Conservation (phyloP, 345 rosid genomes). For the Citrus sp. region DNA sequence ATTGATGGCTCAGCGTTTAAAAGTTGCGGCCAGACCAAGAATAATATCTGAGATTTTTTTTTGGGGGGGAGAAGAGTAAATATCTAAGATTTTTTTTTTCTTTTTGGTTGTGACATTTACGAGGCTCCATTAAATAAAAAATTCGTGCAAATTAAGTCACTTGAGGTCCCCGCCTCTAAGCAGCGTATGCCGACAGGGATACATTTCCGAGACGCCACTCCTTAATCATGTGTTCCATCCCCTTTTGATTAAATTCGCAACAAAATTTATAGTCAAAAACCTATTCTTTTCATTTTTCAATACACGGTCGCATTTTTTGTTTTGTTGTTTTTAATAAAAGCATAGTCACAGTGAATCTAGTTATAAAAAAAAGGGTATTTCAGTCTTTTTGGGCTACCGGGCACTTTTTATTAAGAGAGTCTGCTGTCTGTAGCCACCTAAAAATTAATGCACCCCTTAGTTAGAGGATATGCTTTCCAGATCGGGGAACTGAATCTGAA, state of each 20-base stretch:
- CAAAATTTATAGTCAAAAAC: neutral
- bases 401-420: neutral
- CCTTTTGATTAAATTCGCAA: too few species aligned
- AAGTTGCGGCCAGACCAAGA: neutral
- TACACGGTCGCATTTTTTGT: too few species aligned
- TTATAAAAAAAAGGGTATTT: neutral
- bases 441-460: conserved; percentile 6
- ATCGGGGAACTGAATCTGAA: neutral
- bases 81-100: too few species aligned
- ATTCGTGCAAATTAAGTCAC: neutral
- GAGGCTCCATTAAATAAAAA: neutral
- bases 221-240: neutral
- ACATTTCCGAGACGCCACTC: neutral
- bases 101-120: neutral
- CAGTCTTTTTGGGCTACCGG: neutral
- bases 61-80: neutral
- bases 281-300: neutral
- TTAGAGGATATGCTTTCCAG: neutral
- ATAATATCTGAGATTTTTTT: neutral
- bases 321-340: too few species aligned
- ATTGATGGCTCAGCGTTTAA: neutral
- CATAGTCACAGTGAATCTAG: neutral
- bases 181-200: neutral
- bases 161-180: neutral
- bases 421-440: neutral